phyloP scores from a whole-genome alignment of 2,329 filamentous ascomycete species.

The Alternaria sp. region DNA sequence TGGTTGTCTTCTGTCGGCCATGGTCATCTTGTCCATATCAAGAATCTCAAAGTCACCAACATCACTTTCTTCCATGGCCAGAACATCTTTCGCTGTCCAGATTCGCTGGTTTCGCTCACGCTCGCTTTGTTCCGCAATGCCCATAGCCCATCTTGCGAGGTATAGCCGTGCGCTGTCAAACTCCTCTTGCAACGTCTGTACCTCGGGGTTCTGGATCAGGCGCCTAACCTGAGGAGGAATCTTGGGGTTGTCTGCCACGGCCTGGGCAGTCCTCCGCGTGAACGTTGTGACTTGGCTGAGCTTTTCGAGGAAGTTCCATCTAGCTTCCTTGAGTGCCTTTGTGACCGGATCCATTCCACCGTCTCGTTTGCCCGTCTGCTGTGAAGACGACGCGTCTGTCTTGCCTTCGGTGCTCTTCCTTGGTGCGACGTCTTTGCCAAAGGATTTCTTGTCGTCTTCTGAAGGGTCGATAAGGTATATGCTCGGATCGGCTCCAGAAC shows the following conservation, averaged over 20 bases:
- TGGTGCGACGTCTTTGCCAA: constrained; percentile 67
- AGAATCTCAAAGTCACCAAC: constrained; percentile 96
- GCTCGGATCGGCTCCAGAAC: constrained; percentile 85
- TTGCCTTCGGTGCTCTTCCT: constrained; percentile 46
- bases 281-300: constrained; percentile 98
- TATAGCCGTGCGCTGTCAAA: constrained; percentile 97
- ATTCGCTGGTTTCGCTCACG: constrained; percentile 83
- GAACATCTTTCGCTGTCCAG: constrained; percentile 90
- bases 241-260: constrained; percentile 89
- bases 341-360: constrained; percentile 90
- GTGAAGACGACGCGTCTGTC: constrained; percentile 35
- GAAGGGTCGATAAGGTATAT: constrained; percentile 90
- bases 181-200: constrained; percentile 94
- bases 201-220: constrained; percentile 87
- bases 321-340: constrained; percentile 91
- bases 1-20: constrained; percentile 78
- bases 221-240: constrained; percentile 87
- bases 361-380: constrained; percentile 59
- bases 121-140: constrained; percentile 96
- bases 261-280: constrained; percentile 88
- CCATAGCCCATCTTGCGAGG: constrained; percentile 97
- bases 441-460: constrained; percentile 82
- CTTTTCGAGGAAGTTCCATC: constrained; percentile 96
- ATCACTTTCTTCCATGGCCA: constrained; percentile 93
- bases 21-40: constrained; percentile 76